Evolutionary conservation across 768 basidiomycete species (phyloP).

Genomic region (Chiua virens): DNA sequence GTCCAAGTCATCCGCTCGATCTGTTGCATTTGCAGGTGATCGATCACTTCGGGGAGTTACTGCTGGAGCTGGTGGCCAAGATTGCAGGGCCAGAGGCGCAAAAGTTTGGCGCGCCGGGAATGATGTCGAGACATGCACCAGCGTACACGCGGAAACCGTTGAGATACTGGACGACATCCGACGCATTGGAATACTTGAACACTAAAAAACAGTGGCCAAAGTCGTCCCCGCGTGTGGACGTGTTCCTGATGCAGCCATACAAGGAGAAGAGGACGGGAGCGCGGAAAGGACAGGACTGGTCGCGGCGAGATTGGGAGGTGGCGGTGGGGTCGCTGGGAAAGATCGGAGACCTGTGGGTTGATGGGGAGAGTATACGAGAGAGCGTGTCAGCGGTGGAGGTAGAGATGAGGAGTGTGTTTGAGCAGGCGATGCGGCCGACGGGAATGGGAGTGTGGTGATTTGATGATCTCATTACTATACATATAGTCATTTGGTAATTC

Average conservation of each 20-base stretch:
- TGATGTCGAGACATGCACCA: conserved; percentile 59
- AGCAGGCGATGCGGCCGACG: conserved; percentile 42
- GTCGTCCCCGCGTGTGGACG: conserved; percentile 47
- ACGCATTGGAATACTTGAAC: conserved; percentile 59
- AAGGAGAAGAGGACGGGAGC: conserved; percentile 54
- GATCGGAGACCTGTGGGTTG: conserved; percentile 53
- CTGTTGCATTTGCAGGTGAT: conserved; percentile 66
- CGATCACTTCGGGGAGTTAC: conserved; percentile 63
- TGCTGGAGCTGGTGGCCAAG: conserved; percentile 56
- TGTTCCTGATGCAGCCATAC: conserved; percentile 53
- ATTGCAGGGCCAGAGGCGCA: conserved; percentile 51
- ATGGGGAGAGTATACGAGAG: conserved; percentile 51
- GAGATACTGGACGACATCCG: conserved; percentile 50
- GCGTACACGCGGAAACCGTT: conserved; percentile 43
- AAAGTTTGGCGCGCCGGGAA: conserved; percentile 31
- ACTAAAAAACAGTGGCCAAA: conserved; percentile 34
- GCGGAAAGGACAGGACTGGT: conserved; percentile 75
- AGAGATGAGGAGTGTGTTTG: conserved; percentile 51
- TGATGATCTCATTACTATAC: neutral
- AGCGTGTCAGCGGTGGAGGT: conserved; percentile 49
- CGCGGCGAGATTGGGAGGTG: conserved; percentile 63
- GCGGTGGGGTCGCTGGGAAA: conserved; percentile 45
- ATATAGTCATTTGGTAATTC: neutral
- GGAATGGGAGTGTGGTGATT: conserved; percentile 21
- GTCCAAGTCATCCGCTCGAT: conserved; percentile 60